Evolutionary conservation across 805 yeast species (phyloP), one percentile per base, ranked within the genome.

Genomic region (Suhomyces xylopsoci): DNA sequence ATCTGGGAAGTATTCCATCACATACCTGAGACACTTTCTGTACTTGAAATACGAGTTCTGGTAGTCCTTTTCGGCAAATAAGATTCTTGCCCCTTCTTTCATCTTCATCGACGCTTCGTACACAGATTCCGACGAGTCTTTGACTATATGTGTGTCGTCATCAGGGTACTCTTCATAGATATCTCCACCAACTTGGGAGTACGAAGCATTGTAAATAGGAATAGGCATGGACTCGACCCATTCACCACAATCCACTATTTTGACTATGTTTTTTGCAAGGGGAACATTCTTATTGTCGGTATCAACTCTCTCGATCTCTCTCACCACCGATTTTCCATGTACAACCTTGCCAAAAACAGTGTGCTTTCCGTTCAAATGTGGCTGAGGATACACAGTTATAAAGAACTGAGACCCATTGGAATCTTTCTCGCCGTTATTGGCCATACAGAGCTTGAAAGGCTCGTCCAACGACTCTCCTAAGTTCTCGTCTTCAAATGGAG

Each of bases 331-430:
- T 64, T 85, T 87, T 15, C 90, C 96, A 59, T 74, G 76, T 7
- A 74, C 60, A 9, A 90, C 91, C 52, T 71, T 73, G 1, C 97
- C 97, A 68, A 91, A 87, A 2, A 89, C 83, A 0, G 92, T 76
- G 62, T 89, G 92, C 59, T 85, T 87, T 0, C 90, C 89, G 43
- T 79, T 81, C 53, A 91, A 70, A 67, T 90, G 97, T 1, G 90
- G 86, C 7, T 85, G 80, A 1, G 90, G 81, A 50, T 76, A 80
- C 0, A 91, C 84, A 9, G 85, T 81, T 43, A 88, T 84, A 62
- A 88, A 88, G 62, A 88, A 87, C 62, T 86, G 92, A 0, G 89
- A 81, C 19, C 80, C 76, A 57, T 85, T 85, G 10, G 84, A 66
- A 34, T 62, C 50, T 51, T 79, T 60, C 15, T 62, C 58, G 4